Conservation (phyloP, 768 basidiomycete genomes). For the Xerocomus spinulosus region DNA sequence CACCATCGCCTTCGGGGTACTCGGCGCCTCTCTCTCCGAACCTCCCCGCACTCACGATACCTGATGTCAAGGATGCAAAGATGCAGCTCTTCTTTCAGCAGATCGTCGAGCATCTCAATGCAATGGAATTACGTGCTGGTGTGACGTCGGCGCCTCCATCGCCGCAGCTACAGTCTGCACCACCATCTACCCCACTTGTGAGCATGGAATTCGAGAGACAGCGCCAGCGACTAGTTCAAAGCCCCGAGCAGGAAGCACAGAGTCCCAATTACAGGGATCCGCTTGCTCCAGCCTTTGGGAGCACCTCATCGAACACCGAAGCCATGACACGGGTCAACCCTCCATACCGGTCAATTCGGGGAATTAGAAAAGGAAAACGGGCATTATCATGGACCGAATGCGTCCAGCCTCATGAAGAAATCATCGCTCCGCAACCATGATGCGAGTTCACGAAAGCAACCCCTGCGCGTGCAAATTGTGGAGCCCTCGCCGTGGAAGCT, state of each 20-base stretch:
- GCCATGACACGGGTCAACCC: too few species aligned
- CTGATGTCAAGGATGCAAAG: slow-evolving; percentile 66
- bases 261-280: slow-evolving; percentile 34
- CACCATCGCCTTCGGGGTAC: slow-evolving; percentile 21
- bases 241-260: not conserved
- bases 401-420: slow-evolving; percentile 33
- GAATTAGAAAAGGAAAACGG: slow-evolving; percentile 59
- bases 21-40: slow-evolving; percentile 33
- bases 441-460: slow-evolving; percentile 11
- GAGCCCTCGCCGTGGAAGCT: slow-evolving; percentile 44
- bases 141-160: slow-evolving; percentile 14
- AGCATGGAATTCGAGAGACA: slow-evolving; percentile 21
- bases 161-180: slow-evolving; percentile 10
- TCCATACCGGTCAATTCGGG: slow-evolving; percentile 16
- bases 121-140: slow-evolving; percentile 55
- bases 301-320: slow-evolving; percentile 9
- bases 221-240: slow-evolving; percentile 5
- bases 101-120: slow-evolving; percentile 74
- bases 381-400: not conserved
- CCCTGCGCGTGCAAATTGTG: slow-evolving; percentile 47
- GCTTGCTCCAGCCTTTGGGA: slow-evolving; percentile 22
- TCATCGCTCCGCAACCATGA: slow-evolving; percentile 40
- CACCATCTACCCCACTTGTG: slow-evolving; percentile 10
- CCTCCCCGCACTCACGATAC: slow-evolving; percentile 52
- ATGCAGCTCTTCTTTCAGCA: slow-evolving; percentile 85